Evolutionary conservation across 1,139 yeast genomes (phyloP).

Genomic region (Yamadazyma oceani): DNA sequence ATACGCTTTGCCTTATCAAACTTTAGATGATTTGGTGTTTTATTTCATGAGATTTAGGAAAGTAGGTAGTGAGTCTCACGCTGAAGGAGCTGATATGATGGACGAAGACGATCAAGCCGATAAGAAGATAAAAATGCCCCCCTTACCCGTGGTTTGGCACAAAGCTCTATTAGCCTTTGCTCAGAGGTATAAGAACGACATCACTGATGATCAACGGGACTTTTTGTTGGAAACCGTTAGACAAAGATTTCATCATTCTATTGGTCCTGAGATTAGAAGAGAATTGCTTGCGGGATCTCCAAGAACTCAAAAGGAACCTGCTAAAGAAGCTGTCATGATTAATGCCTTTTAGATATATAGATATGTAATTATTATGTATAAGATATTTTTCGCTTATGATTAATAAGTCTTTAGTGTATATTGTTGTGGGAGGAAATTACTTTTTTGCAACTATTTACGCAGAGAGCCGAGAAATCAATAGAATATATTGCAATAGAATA

Average conservation of each 20-base stretch:
- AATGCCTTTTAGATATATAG: conserved; percentile 40
- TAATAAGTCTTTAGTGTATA: too few relatives aligned
- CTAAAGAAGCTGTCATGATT: conserved; percentile 37
- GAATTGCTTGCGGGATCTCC: conserved; percentile 82
- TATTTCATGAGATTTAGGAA: conserved; percentile 88
- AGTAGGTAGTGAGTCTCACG: conserved; percentile 31
- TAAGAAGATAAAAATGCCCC: conserved; percentile 49
- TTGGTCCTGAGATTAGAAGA: conserved; percentile 93
- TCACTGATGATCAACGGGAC: conserved; percentile 96
- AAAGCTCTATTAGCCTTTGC: conserved; percentile 93
- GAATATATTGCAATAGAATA: too few relatives aligned
- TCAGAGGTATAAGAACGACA: conserved; percentile 93
- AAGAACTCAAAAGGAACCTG: conserved; percentile 26
- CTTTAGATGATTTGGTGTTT: conserved; percentile 92
- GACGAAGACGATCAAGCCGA: conserved; percentile 32
- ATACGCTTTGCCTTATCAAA: conserved; percentile 95
- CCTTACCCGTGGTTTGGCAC: conserved; percentile 95
- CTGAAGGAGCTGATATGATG: conserved; percentile 23
- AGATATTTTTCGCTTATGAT: too few relatives aligned
- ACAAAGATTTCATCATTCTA: conserved; percentile 82
- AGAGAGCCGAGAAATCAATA: too few relatives aligned
- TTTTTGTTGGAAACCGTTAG: conserved; percentile 87
- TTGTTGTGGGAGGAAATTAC: not conserved
- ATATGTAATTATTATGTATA: too few relatives aligned
- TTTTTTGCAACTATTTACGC: too few relatives aligned